A percentile compares a stretch with the other conserved stretches of the same genome.
phyloP scores from a whole-genome alignment of 257 asterid genomes.

The Salvia hispanica region DNA sequence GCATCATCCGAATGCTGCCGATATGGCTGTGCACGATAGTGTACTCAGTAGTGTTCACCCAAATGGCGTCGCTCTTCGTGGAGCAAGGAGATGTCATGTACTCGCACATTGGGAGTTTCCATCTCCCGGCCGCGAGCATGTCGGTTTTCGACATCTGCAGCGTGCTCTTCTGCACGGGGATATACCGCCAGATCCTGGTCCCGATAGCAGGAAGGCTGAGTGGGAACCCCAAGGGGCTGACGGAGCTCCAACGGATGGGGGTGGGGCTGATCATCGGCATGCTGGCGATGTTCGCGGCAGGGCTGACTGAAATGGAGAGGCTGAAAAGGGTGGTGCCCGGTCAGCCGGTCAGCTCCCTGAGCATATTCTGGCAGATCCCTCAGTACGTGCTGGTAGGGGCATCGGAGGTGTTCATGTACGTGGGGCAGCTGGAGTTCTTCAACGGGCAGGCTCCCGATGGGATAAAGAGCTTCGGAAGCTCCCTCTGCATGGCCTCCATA shows the following conservation, averaged over 20 bases:
- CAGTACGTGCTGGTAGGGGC: conserved; percentile 24
- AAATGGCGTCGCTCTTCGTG: conserved; percentile 80
- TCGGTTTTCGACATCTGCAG: conserved; percentile 72
- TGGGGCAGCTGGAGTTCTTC: conserved; percentile 25
- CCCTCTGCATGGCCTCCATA: conserved; percentile 22
- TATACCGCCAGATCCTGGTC: conserved; percentile 51
- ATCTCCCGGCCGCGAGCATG: conserved; percentile 86
- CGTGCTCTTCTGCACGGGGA: conserved; percentile 58
- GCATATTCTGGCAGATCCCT: conserved; percentile 24
- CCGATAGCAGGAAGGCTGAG: conserved; percentile 47
- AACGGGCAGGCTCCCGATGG: conserved; percentile 26
- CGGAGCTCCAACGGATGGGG: conserved; percentile 88
- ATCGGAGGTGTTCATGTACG: conserved; percentile 21
- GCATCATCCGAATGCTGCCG: conserved; percentile 67
- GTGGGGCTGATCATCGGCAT: conserved; percentile 65
- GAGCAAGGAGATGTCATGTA: conserved; percentile 80
- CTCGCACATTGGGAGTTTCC: conserved; percentile 43
- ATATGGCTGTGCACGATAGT: conserved; percentile 81
- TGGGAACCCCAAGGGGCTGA: conserved; percentile 59
- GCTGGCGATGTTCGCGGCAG: conserved; percentile 73
- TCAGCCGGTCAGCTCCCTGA: conserved; percentile 32
- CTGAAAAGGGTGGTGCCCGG: conserved; percentile 41
- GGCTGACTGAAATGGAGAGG: conserved; percentile 46
- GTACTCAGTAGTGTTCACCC: conserved; percentile 79
- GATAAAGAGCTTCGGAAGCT: conserved; percentile 24